Conservation (phyloP, 2,329 filamentous ascomycete species). For the Fusarium staphyleae region DNA sequence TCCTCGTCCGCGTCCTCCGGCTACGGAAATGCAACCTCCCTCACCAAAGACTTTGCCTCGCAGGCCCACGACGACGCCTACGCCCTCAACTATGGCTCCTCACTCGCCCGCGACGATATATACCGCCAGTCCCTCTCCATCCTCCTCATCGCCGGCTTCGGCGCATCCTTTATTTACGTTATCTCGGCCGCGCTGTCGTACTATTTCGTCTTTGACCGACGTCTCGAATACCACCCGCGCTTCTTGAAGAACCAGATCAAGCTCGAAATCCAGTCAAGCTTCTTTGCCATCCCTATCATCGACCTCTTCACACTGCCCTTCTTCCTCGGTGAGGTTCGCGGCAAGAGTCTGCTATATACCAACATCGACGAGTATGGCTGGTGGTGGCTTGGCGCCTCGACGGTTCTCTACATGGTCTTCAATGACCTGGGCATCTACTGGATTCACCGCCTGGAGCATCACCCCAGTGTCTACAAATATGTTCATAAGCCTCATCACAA, state of each 20-base stretch:
- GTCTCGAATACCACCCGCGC: conserved; percentile 55
- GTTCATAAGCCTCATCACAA: conserved; percentile 59
- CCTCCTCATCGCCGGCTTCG: conserved; percentile 49
- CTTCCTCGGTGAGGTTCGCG: conserved; percentile 57
- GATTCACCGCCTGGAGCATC: conserved; percentile 56
- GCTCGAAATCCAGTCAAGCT: conserved; percentile 53
- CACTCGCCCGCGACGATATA: conserved; percentile 52
- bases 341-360: conserved; percentile 53
- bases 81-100: conserved; percentile 39
- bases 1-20: conserved; percentile 10
- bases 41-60: conserved; percentile 8
- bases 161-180: conserved; percentile 62
- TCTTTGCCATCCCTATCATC: conserved; percentile 54
- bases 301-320: conserved; percentile 54
- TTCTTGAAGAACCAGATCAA: conserved; percentile 57
- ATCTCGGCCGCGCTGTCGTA: conserved; percentile 75
- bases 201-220: conserved; percentile 65
- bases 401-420: conserved; percentile 53
- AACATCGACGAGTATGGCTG: conserved; percentile 50
- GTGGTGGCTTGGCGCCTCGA: conserved; percentile 49
- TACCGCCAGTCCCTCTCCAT: conserved; percentile 50
- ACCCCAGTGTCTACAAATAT: conserved; percentile 56
- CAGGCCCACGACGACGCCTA: conserved; percentile 23
- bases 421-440: conserved; percentile 57
- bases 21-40: conserved; percentile 26